These are phyloP conservation scores for Misopates orontium DNA, from an alignment of 257 asterid genomes.

Conservation along the genomic window DNA sequence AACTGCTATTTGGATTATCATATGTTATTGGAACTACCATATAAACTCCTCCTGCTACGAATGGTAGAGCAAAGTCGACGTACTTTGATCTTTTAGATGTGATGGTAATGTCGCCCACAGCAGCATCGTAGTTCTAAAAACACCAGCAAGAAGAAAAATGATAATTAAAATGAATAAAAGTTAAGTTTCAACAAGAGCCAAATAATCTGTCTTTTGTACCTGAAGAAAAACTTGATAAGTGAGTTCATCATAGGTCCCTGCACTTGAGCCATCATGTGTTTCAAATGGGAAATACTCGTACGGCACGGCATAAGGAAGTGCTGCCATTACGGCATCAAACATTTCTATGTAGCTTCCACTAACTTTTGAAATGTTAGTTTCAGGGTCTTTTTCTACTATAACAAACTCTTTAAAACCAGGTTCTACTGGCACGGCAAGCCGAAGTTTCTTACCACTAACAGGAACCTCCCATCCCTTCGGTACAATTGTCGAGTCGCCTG, in stretches of 20 bases:
- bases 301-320: slow-evolving; percentile 31
- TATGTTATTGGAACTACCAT: background rate
- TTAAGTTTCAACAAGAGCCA: too few species aligned
- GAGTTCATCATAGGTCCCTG: slow-evolving; percentile 35
- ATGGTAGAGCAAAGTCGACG: slow-evolving; percentile 37
- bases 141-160: background rate
- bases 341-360: slow-evolving; percentile 42
- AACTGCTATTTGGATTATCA: background rate
- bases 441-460: slow-evolving; percentile 30
- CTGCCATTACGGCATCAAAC: slow-evolving; percentile 35
- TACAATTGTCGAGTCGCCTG: slow-evolving; percentile 36
- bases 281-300: slow-evolving; percentile 30
- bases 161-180: background rate
- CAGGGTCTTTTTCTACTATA: slow-evolving; percentile 26
- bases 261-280: slow-evolving; percentile 1
- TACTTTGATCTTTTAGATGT: slow-evolving; percentile 20
- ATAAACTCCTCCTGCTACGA: slow-evolving; percentile 27
- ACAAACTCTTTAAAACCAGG: slow-evolving; percentile 35
- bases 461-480: slow-evolving; percentile 65
- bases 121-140: slow-evolving; percentile 26
- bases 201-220: slow-evolving; percentile 19
- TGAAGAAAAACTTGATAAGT: slow-evolving; percentile 25
- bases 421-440: slow-evolving; percentile 40
- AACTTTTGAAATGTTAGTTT: slow-evolving; percentile 23
- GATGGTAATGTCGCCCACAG: slow-evolving; percentile 33